A percentile compares a stretch with the other conserved stretches of the same genome.
phyloP scores from a whole-genome alignment of 2,329 filamentous ascomycete genomes.

The Phoma sp. region DNA sequence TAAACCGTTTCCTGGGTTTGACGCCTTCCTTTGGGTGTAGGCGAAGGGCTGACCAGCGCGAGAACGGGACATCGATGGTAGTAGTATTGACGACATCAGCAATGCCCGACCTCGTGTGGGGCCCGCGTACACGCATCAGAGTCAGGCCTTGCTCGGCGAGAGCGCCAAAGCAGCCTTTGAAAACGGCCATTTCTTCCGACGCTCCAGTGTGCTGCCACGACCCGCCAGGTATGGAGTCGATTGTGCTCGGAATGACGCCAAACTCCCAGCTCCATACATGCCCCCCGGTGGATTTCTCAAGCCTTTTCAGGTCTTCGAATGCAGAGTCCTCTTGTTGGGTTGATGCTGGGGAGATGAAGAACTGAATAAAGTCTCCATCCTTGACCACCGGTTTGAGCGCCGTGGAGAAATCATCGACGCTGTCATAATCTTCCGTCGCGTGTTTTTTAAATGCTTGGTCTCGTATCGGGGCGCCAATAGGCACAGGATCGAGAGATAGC shows the following conservation, averaged over 20 bases:
- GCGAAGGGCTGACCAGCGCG: constrained; percentile 40
- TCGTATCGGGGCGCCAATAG: constrained; percentile 4
- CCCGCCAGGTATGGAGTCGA: constrained; percentile 46
- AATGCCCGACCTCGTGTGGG: not conserved
- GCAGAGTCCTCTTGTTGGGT: not conserved
- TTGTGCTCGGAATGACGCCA: constrained; percentile 55
- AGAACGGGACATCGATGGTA: constrained; percentile 60
- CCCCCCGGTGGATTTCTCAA: not conserved
- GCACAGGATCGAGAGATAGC: constrained; percentile 74
- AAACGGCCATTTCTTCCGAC: constrained; percentile 26
- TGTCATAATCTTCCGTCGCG: constrained; percentile 15
- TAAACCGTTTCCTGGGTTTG: not conserved
- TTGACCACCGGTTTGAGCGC: constrained; percentile 64
- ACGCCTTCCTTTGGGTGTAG: not conserved
- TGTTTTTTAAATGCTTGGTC: constrained; percentile 11
- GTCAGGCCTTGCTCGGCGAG: constrained; percentile 64
- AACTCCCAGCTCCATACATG: constrained; percentile 40
- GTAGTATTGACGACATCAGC: constrained; percentile 33
- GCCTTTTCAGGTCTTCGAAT: not conserved
- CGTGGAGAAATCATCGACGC: constrained; percentile 42
- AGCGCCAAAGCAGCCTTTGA: constrained; percentile 64
- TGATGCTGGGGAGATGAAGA: constrained; percentile 36
- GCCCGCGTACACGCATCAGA: constrained; percentile 22
- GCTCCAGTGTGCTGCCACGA: constrained; percentile 28
- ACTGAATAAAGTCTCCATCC: constrained; percentile 67